Conservation (phyloP, 352 stramenopile species). For the Poterioochromonas sp. region DNA sequence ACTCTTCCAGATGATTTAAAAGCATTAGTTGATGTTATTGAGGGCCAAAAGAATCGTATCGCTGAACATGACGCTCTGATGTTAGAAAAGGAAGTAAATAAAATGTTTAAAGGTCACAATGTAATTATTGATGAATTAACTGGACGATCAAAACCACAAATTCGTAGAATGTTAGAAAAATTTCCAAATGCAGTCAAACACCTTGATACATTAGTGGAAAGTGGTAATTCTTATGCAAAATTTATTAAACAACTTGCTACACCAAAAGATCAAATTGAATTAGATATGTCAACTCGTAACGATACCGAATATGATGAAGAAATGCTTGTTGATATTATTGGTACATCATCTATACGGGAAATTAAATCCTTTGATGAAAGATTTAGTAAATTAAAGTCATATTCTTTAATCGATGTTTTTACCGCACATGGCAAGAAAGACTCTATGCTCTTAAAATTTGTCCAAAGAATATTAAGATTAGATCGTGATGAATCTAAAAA, state of each 20-base stretch:
- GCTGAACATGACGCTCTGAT: background rate
- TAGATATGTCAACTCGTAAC: background rate
- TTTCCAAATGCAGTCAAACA: background rate
- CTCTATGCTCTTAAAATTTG: background rate
- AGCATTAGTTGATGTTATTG: background rate
- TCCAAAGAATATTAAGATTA: background rate
- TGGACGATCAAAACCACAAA: background rate
- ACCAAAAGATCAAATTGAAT: background rate
- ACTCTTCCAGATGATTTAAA: background rate
- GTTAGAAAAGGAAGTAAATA: background rate
- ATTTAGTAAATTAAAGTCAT: background rate
- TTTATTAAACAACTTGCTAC: background rate
- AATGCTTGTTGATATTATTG: background rate
- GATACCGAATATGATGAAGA: conserved; percentile 4
- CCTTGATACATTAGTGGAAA: background rate
- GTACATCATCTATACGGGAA: background rate
- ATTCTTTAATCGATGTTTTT: background rate
- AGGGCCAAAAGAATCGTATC: background rate
- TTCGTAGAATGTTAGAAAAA: background rate
- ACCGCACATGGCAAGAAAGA: background rate
- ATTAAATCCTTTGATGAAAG: background rate
- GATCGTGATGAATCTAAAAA: conserved; percentile 20
- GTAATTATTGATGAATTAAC: background rate
- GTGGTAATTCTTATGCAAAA: conserved; percentile 12
- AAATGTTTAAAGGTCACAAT: conserved; percentile 20